Evolutionary conservation across 192 early-diverging fungal genomes (phyloP).

Genomic region (Entophlyctis luteolus): DNA sequence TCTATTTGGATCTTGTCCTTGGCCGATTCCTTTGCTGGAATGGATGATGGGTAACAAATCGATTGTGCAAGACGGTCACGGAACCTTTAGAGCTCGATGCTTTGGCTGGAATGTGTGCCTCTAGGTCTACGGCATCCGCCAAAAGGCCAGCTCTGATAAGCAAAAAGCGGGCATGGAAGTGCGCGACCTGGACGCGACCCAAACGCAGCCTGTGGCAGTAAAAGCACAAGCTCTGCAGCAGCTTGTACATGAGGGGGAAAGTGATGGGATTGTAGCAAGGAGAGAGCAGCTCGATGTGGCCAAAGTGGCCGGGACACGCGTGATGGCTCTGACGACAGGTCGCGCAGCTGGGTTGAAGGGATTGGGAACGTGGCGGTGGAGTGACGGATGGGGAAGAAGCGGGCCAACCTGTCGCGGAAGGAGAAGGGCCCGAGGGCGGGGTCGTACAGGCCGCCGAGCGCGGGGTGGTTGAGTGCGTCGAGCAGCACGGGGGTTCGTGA

Average conservation of each 20-base stretch:
- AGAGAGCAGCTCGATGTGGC: constrained; percentile 87
- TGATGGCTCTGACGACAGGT: constrained; percentile 81
- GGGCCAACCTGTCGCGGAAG: constrained; percentile 57
- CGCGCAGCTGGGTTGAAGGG: constrained; percentile 54
- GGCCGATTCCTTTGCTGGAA: constrained; percentile 38
- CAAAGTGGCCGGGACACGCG: constrained; percentile 92
- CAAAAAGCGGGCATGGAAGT: constrained; percentile 72
- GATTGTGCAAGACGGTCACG: no score
- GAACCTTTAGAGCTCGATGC: no score
- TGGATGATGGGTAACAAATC: no score
- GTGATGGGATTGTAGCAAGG: constrained; percentile 92
- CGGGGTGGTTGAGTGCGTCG: constrained; percentile 89
- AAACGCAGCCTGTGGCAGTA: constrained; percentile 85
- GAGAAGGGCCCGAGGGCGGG: constrained; percentile 84
- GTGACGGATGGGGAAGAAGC: no score
- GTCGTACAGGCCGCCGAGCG: constrained; percentile 88
- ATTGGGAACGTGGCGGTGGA: background rate
- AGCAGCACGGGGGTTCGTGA: constrained; percentile 83
- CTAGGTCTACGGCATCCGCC: constrained; percentile 78
- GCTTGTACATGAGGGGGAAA: constrained; percentile 82
- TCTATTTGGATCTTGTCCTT: no score
- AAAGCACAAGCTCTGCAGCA: constrained; percentile 80
- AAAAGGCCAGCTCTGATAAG: constrained; percentile 85
- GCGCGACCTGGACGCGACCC: constrained; percentile 55
- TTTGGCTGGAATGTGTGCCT: constrained; percentile 50